A percentile compares a stretch with the other conserved stretches of the same genome.
phyloP scores from a whole-genome alignment of 352 stramenopile species.

The Phytopythium chamaehyphon region DNA sequence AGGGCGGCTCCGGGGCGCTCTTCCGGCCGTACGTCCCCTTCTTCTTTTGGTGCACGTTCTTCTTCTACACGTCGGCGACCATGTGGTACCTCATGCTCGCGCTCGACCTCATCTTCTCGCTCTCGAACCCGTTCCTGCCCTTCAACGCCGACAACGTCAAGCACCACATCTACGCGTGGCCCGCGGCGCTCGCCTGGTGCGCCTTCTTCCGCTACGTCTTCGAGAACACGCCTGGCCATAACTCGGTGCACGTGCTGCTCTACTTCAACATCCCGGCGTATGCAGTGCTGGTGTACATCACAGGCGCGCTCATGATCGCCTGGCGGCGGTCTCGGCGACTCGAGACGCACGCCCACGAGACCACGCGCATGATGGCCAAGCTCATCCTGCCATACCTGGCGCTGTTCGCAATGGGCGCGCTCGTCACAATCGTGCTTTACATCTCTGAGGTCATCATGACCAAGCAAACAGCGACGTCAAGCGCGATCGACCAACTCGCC shows the following conservation, averaged over 20 bases:
- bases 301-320: constrained; percentile 43
- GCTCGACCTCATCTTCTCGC: constrained; percentile 82
- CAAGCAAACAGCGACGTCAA: constrained; percentile 35
- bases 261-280: constrained; percentile 71
- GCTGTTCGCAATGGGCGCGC: constrained; percentile 53
- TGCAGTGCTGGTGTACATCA: constrained; percentile 67
- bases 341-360: constrained; percentile 71
- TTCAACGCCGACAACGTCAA: constrained; percentile 86
- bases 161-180: constrained; percentile 82
- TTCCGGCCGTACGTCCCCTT: constrained; percentile 55
- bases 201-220: constrained; percentile 67
- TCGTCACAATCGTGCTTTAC: constrained; percentile 50
- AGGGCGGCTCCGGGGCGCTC: constrained; percentile 10
- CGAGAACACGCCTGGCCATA: constrained; percentile 13
- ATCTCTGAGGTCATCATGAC: constrained; percentile 29
- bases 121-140: constrained; percentile 83
- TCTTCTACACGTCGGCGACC: constrained; percentile 73
- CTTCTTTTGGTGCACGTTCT: constrained; percentile 84
- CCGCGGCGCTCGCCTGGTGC: constrained; percentile 58
- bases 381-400: constrained; percentile 76
- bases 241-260: constrained; percentile 48
- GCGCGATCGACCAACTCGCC: constrained; percentile 67
- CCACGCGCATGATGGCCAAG: constrained; percentile 79
- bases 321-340: constrained; percentile 70
- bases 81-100: constrained; percentile 87